phyloP scores from a whole-genome alignment of 2,329 filamentous ascomycete species.

The Xylaria sp. region DNA sequence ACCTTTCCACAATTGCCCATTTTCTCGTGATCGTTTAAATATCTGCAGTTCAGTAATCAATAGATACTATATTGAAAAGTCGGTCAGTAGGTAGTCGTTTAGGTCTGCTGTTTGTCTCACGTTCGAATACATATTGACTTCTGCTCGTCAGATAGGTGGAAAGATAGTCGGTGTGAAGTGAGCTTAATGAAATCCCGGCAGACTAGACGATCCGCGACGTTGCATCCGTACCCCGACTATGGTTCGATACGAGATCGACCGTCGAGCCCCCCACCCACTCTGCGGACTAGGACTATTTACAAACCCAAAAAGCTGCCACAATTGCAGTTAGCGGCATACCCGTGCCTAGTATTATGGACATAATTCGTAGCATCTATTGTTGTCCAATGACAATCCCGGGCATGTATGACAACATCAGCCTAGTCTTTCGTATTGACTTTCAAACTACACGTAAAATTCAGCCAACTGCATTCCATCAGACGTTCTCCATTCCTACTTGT shows the following conservation, averaged over 20 bases:
- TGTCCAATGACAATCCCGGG: neutral
- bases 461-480: neutral
- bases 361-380: neutral
- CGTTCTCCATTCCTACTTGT: neutral
- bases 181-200: neutral
- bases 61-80: neutral
- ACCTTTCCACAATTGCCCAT: neutral
- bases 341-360: neutral
- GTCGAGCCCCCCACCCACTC: neutral
- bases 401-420: neutral
- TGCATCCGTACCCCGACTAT: neutral
- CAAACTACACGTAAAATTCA: neutral
- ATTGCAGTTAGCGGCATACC: neutral
- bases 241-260: neutral
- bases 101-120: neutral
- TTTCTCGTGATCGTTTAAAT: neutral
- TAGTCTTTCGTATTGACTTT: neutral
- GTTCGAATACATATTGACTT: neutral
- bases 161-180: neutral
- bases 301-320: neutral
- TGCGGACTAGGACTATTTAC: neutral
- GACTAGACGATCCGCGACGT: neutral
- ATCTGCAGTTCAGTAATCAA: neutral
- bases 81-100: neutral
- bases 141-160: neutral